These are phyloP conservation scores for Corylus americana DNA, from an alignment of 306 rosid species.

Conservation along the genomic window DNA sequence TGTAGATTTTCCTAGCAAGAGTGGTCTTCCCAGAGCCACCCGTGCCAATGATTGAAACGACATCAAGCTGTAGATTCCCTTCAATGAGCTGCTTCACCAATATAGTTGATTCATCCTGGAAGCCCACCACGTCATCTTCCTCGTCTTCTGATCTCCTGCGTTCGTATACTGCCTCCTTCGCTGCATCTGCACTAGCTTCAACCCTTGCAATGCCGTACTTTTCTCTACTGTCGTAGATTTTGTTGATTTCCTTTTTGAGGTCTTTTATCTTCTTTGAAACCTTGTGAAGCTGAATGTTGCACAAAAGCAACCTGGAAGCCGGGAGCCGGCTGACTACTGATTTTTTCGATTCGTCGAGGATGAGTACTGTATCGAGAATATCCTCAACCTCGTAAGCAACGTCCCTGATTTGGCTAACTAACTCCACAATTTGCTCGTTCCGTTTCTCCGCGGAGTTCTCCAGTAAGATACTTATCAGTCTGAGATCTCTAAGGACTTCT, in stretches of 20 bases:
- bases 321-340: no score
- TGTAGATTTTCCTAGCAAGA: background rate
- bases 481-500: background rate
- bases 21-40: background rate
- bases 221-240: background rate
- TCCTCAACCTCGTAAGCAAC: background rate
- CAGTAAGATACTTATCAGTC: background rate
- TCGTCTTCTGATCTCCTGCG: background rate
- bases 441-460: background rate
- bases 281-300: background rate
- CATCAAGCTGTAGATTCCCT: background rate
- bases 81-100: background rate
- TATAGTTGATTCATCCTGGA: accelerated
- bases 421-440: background rate
- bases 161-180: no score
- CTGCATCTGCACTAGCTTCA: background rate
- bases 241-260: background rate
- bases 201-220: no score
- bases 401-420: background rate
- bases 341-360: no score
- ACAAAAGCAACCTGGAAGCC: no score
- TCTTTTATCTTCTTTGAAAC: background rate
- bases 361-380: background rate
- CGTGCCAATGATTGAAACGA: background rate
- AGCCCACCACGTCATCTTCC: background rate